Base-by-base conservation (phyloP, 164 flowering plant genomes). In the Macadamia integrifolia region DNA sequence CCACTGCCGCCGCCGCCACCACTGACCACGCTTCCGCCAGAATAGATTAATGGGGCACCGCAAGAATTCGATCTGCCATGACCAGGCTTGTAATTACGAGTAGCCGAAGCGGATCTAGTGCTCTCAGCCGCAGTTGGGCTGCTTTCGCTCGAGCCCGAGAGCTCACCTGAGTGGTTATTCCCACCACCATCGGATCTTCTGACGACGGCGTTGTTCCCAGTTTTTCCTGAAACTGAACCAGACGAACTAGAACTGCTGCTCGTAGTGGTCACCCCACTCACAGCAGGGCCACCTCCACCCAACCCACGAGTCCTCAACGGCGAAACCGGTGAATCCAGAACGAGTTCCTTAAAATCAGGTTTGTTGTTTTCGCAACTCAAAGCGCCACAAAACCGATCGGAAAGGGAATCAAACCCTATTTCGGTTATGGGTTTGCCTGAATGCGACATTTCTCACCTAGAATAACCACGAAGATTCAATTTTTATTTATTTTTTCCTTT, bases 251-350 rank as follows among this genome's bases (percentile, higher is more conserved):
- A 90, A 69, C 89, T 84, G 66, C 84, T 79, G 64, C 84, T 87
- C 1, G 85, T 83, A 15, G 89, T 73, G 42, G 86, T 64, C 18
- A 52, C 6, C 58, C 40, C 77, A 29, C 83, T 75, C 52, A 78
- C 63, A 23, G 73, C 71, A 12, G 76, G 64, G 6, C 50, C 40
- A 44, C 59, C 65, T 9, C 65, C 61, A 40, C 64, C 71, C 6
- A 10, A 9, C 4, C 55, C 9, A 13, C 61, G 65, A 11, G 76
- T 65, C 56, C 89, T 71, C 15, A 92, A 72, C 0, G 98, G 89
- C 3, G 98, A 92, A 50, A 88, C 87, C 6, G 98, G 97, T 6
- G 98, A 90, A 49, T 92, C 96, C 75, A 87, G 86, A 85, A 87
- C 87, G 67, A 85, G 86, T 60, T 90, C 91, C 46, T 81, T 80